Base-by-base conservation (phyloP, 2,329 filamentous ascomycete species). In the Trichophyton verrucosum region DNA sequence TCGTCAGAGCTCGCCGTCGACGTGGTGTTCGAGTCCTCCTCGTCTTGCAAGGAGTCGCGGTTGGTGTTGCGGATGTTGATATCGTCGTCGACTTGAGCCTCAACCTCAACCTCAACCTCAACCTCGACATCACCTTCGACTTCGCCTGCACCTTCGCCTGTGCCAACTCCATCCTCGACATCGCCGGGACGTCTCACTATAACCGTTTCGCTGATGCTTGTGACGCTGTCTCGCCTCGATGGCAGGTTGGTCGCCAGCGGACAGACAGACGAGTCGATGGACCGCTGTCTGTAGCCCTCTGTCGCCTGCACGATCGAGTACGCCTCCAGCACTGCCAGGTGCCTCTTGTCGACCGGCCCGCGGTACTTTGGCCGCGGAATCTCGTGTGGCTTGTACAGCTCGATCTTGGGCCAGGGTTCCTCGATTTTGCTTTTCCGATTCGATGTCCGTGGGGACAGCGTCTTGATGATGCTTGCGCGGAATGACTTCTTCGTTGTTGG, bases 321-420 rank as follows among this genome's bases (percentile, higher is more conserved):
- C 9, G 75, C 72, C 11, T 75, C 73, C 55, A 80, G 64, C 38
- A 64, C 70, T 47, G 73, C 72, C 64, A 76, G 71, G 63, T 79
- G 77, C 63, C 72, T 72, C 58, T 72, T 72, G 63, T 80, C 76
- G 63, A 77, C 76, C 0, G 76, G 77, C 8, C 77, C 77, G 13
- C 71, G 72, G 64, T 79, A 80, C 61, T 80, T 80, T 36, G 77
- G 78, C 15, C 70, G 73, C 0, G 77, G 77, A 17, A 78, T 71
- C 65, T 80, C 77, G 65, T 74, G 66, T 20, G 75, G 75, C 61
- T 74, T 74, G 68, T 79, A 80, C 64, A 79, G 76, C 70, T 78
- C 73, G 61, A 78, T 71, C 62, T 77, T 75, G 53, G 75, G 68
- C 59, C 70, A 75, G n/a, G 27, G 27, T 40, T 71, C 69, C 58